phyloP scores from a whole-genome alignment of 306 rosid genomes.

The Inga laurina region DNA sequence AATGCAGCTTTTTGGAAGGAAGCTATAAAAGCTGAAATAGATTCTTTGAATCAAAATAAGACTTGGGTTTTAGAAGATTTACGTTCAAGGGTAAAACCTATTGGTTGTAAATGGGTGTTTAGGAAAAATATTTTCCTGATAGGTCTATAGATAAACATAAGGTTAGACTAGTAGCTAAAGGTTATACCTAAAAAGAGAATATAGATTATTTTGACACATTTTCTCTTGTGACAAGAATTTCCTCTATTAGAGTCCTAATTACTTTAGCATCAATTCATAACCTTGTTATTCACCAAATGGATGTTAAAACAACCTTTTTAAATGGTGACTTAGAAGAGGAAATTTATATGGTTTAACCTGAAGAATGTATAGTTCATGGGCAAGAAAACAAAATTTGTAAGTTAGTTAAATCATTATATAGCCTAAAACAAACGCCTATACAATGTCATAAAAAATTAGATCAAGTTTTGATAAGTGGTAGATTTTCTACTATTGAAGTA shows the following conservation, averaged over 20 bases:
- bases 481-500: neutral
- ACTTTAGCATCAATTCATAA: neutral
- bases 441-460: too few relatives aligned
- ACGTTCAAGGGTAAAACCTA: neutral
- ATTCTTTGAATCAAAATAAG: neutral
- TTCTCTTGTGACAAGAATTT: neutral
- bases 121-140: neutral
- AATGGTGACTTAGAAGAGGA: neutral
- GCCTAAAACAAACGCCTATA: neutral
- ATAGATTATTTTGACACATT: neutral
- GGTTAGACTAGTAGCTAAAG: neutral
- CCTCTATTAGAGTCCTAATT: neutral
- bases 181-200: neutral
- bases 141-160: neutral
- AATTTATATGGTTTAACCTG: neutral
- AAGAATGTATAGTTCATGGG: neutral
- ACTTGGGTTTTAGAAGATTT: neutral
- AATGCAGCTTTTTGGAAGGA: too few relatives aligned
- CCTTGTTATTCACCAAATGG: too few relatives aligned
- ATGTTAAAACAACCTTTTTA: too few relatives aligned
- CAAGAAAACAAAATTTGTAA: neutral
- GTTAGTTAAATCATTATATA: too few relatives aligned
- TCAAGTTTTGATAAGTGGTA: neutral
- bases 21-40: too few relatives aligned
- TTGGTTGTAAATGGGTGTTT: neutral